These are phyloP conservation scores for Neostapfia colusana DNA, from an alignment of 176 grass and related monocot genomes.

Conservation along the genomic window DNA sequence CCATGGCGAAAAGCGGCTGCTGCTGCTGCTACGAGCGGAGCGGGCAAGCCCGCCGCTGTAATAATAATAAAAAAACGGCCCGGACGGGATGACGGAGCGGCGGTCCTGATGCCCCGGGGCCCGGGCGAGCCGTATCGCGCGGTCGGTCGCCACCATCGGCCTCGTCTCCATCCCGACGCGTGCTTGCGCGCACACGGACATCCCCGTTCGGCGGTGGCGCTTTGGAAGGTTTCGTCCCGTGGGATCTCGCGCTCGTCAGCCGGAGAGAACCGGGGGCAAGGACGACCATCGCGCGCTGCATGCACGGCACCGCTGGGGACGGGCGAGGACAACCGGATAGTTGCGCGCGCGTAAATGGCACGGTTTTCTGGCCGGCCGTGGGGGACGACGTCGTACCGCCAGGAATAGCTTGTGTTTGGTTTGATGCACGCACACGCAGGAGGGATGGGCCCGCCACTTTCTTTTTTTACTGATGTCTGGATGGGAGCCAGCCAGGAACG, in stretches of 20 bases:
- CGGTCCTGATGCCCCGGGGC: background rate
- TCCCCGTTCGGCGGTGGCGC: constrained; percentile 4
- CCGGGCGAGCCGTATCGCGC: constrained; percentile 9
- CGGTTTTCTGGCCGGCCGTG: background rate
- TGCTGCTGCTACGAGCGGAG: background rate
- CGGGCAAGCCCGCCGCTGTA: background rate
- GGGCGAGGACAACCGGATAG: constrained; percentile 21
- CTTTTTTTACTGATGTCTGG: too few relatives aligned
- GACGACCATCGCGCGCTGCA: background rate
- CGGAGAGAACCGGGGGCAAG: background rate
- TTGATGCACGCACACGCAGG: too few relatives aligned
- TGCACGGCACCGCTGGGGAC: constrained; percentile 4
- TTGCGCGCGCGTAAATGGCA: constrained; percentile 41
- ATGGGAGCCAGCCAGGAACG: too few relatives aligned
- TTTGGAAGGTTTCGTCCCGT: constrained; percentile 24
- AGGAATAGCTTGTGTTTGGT: background rate
- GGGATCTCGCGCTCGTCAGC: background rate
- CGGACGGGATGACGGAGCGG: background rate
- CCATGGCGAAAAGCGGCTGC: constrained; percentile 27
- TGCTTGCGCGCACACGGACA: background rate
- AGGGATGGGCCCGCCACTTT: too few relatives aligned
- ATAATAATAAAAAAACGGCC: too few relatives aligned
- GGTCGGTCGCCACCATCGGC: constrained; percentile 33
- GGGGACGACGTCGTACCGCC: constrained; percentile 2
- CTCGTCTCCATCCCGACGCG: background rate